Evolutionary conservation across 352 stramenopile species (phyloP), one percentile per base, ranked within the genome.

Genomic region (Phytophthora lateralis): DNA sequence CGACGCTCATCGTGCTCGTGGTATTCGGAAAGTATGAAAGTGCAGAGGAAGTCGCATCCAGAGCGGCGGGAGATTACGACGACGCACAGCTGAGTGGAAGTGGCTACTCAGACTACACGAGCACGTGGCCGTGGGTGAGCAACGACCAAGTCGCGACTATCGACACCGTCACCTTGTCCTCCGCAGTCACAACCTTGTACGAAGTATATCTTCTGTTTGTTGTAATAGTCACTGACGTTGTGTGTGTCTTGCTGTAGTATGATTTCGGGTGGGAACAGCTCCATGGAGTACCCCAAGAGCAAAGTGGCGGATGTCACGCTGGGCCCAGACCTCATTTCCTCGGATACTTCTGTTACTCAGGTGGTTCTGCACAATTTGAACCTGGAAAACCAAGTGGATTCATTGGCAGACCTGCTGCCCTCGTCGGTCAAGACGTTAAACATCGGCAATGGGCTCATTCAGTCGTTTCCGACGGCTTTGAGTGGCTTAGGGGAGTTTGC

Each of bases 301-400:
- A 76, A 73, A 41, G 68, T 76, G 26, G 63, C 64, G 11, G 58
- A 18, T 17, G 54, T 76, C 15, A 56, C 54, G 4, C 57, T 76
- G 11, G 55, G 29, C 3, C 24, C 49, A 1, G 60, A 63, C 42
- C 35, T 68, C n/a, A 61, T 76, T 32, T 55, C 54, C 0, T 45
- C 34, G 14, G 59, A 47, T 12, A 68, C 48, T 3, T 47, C 50
- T 1, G 55, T 76, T 37, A 67, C 58, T 10, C 34, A 42, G 9
- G 68, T 76, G 21, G 38, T 44, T 50, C 48, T 76, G 3, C 29
- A 27, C 17, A 76, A 73, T 35, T 30, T 76, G 9, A 51, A 43
- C 12, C 41, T 76, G 4, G 18, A 32, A 18, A 55, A 53, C 17
- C 55, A 69, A 49, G 47, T 71, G 9, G 55, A 58, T n/a, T 55